Evolutionary conservation across 2,329 filamentous ascomycete genomes (phyloP).

Genomic region (Colletotrichum tofieldiae): DNA sequence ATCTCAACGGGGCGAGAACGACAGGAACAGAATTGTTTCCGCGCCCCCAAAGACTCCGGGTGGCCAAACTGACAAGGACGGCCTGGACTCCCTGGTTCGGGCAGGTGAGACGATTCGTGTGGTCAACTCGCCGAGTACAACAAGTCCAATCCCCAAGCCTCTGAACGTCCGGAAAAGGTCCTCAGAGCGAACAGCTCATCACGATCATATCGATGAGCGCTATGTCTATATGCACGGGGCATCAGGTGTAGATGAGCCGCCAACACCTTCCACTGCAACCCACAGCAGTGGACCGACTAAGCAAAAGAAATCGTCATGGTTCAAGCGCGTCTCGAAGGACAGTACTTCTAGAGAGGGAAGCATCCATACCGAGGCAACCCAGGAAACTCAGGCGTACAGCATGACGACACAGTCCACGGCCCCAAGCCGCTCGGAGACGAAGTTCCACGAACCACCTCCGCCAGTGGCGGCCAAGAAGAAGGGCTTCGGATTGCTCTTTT

Average conservation of each 20-base stretch:
- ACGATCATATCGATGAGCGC: slow-evolving; percentile 40
- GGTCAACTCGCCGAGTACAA: slow-evolving; percentile 64
- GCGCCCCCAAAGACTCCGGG: slow-evolving; percentile 56
- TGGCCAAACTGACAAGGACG: slow-evolving; percentile 51
- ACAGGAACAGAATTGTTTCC: slow-evolving; percentile 63
- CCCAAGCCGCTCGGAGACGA: slow-evolving; percentile 37
- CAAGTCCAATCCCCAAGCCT: slow-evolving; percentile 55
- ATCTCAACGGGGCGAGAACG: slow-evolving; percentile 34
- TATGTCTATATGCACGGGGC: slow-evolving; percentile 49
- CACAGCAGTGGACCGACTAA: slow-evolving; percentile 46
- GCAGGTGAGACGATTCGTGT: slow-evolving; percentile 69
- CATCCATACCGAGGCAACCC: slow-evolving; percentile 29
- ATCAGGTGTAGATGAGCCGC: slow-evolving; percentile 43
- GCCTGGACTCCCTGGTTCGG: slow-evolving; percentile 62
- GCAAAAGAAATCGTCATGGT: slow-evolving; percentile 68
- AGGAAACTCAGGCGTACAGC: slow-evolving; percentile 39
- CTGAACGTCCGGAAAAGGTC: slow-evolving; percentile 61
- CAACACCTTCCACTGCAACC: slow-evolving; percentile 43
- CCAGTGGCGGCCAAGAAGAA: slow-evolving; percentile 57
- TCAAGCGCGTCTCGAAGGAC: slow-evolving; percentile 64
- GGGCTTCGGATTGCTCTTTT: slow-evolving; percentile 69
- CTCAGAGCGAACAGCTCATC: slow-evolving; percentile 15
- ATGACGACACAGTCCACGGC: slow-evolving; percentile 40
- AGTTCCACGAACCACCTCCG: slow-evolving; percentile 1
- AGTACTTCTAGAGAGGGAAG: slow-evolving; percentile 45